Percentiles rank a stretch among this genome's conserved stretches.
Conservation (phyloP, 2,329 filamentous ascomycete genomes). For the Colletotrichum sp. region DNA sequence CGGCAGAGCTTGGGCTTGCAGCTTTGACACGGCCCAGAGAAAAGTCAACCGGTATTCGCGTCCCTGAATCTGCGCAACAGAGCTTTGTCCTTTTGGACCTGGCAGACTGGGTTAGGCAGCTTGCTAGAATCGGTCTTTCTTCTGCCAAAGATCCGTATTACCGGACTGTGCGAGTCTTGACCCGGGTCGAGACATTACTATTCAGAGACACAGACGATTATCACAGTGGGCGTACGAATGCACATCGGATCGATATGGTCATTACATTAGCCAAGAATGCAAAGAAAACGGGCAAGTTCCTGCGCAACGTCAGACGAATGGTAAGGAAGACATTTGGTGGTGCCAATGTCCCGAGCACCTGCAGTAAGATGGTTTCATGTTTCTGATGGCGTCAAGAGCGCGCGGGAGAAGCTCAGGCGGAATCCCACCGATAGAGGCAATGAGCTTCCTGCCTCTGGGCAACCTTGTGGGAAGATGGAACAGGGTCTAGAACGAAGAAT, state of each 20-base stretch:
- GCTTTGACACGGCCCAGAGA: neutral
- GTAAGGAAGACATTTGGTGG: neutral
- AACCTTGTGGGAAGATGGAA: neutral
- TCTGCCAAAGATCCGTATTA: neutral
- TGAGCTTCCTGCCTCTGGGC: neutral
- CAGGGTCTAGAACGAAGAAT: neutral
- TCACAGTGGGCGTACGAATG: neutral
- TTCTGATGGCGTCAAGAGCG: conserved; percentile 11
- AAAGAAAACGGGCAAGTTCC: neutral
- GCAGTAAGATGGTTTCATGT: conserved; percentile 17
- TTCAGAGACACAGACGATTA: neutral
- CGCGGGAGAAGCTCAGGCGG: neutral
- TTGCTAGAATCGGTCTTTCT: neutral
- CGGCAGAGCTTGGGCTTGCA: neutral
- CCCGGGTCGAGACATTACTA: neutral
- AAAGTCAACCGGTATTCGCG: neutral
- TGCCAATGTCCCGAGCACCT: neutral
- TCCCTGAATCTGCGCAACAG: neutral
- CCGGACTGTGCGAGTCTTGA: neutral
- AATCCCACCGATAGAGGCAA: neutral
- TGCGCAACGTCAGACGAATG: conserved; percentile 6
- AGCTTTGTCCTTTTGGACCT: neutral
- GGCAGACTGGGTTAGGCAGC: neutral
- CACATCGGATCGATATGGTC: neutral
- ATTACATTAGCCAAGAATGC: conserved; percentile 6